Base-by-base conservation (phyloP, 306 rosid genomes). In the Chamaecrista fasciculata region DNA sequence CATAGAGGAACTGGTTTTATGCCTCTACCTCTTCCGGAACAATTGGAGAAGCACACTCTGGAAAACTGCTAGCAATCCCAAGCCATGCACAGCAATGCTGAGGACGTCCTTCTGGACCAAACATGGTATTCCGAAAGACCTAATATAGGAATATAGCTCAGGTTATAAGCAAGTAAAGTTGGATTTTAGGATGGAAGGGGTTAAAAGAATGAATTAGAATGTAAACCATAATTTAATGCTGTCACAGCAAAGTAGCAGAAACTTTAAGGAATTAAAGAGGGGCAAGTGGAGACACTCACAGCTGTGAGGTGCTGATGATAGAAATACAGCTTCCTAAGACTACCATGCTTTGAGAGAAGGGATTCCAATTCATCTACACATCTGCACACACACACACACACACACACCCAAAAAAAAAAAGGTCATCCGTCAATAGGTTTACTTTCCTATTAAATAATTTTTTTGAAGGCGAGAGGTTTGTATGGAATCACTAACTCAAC, bases 41-140 rank as follows among this genome's bases (percentile, higher is more conserved):
- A 66, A 94, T 77, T 14, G 89, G 88, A 63, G 97, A 94, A 39
- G 96, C 89, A 79, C 97, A 94, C 77, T 94, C 99, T 16, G 97
- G 97, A 78, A 94, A 91, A 85, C 99, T 94, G 81, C 99, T 94
- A 51, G 99, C 99, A 61, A 94, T 80, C 58, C 99, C 96, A 77
- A 91, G 97, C 99, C 99, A 94, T 48, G 99, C 96, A 84, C 99
- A 94, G 60, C 99, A 94, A 84, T 94, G 99, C 46, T 94, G 97
- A 64, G 99, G 99, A 72, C 97, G 96, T 37, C 99, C 99, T 85
- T 94, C 99, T 21, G 99, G 97, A 67, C 99, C 99, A 84, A 94
- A 94, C 97, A 94, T 94, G 34, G 99, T 94, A 83, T 94, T 94
- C 75, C 99, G 91, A 73, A 94, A 94, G 55, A 94, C 97, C 99